phyloP scores from a whole-genome alignment of 345 rosid species.

The Cardamine resedifolia region DNA sequence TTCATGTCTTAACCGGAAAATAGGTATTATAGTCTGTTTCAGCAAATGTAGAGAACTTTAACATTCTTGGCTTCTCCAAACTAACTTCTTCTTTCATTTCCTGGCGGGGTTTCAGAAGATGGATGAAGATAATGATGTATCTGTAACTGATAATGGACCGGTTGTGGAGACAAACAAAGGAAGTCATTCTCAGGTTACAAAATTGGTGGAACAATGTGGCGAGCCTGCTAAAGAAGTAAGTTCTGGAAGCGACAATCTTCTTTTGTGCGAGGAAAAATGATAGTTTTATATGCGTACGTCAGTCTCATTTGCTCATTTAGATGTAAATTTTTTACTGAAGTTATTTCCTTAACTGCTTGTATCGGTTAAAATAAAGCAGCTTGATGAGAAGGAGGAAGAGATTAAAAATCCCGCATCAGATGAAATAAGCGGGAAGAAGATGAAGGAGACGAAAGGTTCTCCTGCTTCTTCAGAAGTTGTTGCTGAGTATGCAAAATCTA shows the following conservation, averaged over 20 bases:
- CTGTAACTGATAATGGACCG: constrained; percentile 15
- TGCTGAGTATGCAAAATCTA: constrained; percentile 87
- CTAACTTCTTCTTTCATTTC: constrained; percentile 15
- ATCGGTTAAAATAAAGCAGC: constrained; percentile 1
- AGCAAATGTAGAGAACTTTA: neutral
- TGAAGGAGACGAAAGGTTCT: constrained; percentile 13
- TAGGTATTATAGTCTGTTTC: neutral
- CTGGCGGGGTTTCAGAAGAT: constrained; percentile 33
- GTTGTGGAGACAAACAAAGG: constrained; percentile 21
- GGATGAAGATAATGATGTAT: constrained; percentile 25
- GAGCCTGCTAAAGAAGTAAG: constrained; percentile 35
- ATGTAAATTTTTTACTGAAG: neutral
- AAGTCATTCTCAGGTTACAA: constrained; percentile 24
- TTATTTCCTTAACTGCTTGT: constrained; percentile 1
- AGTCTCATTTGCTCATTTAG: constrained; percentile 3
- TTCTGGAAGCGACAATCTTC: neutral
- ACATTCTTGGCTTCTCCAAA: neutral
- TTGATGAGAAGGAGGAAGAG: constrained; percentile 6
- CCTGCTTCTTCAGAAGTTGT: constrained; percentile 36
- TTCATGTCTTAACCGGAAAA: neutral
- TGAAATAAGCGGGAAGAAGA: constrained; percentile 14
- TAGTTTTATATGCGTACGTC: neutral
- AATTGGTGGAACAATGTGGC: constrained; percentile 11
- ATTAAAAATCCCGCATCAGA: neutral
- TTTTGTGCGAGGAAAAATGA: neutral